Percentiles rank a stretch among this genome's conserved stretches.
These are phyloP conservation scores for Malania oleifera DNA, from an alignment of 164 flowering plant genomes.

Conservation along the genomic window DNA sequence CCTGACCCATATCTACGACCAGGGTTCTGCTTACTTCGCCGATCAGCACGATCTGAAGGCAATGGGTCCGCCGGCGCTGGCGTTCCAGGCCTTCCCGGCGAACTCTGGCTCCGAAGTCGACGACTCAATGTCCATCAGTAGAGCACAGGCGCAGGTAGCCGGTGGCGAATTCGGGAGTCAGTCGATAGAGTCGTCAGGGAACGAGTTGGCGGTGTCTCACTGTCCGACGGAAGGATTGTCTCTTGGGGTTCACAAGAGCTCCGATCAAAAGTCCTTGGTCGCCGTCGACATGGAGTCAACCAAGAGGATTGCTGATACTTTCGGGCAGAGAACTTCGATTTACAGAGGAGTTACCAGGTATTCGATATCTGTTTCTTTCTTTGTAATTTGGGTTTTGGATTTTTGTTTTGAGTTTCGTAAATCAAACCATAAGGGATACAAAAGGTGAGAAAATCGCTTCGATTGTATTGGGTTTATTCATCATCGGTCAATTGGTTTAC, in stretches of 20 bases:
- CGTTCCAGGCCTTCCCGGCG: constrained; percentile 46
- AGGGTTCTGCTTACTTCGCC: constrained; percentile 24
- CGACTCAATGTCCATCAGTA: constrained; percentile 46
- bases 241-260: constrained; percentile 28
- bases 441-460: too few species aligned
- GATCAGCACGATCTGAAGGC: constrained; percentile 50
- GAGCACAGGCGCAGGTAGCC: constrained; percentile 23
- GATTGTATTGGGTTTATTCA: too few species aligned
- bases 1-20: constrained; percentile 59
- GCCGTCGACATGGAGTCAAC: constrained; percentile 31
- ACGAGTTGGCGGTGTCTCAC: constrained; percentile 38
- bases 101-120: constrained; percentile 83
- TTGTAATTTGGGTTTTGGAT: constrained; percentile 1
- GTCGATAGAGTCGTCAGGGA: constrained; percentile 43
- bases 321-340: constrained; percentile 87
- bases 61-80: constrained; percentile 24
- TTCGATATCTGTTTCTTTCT: not conserved
- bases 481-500: too few species aligned
- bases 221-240: constrained; percentile 29
- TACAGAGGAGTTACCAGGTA: constrained; percentile 94
- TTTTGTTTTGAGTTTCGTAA: not conserved
- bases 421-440: too few species aligned
- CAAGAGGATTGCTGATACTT: constrained; percentile 64
- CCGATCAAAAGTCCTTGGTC: constrained; percentile 30
- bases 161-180: constrained; percentile 25